Evolutionary conservation across 169 alveolate species (phyloP), one percentile per base, ranked within the genome.

Genomic region (Cryptosporidium felis): DNA sequence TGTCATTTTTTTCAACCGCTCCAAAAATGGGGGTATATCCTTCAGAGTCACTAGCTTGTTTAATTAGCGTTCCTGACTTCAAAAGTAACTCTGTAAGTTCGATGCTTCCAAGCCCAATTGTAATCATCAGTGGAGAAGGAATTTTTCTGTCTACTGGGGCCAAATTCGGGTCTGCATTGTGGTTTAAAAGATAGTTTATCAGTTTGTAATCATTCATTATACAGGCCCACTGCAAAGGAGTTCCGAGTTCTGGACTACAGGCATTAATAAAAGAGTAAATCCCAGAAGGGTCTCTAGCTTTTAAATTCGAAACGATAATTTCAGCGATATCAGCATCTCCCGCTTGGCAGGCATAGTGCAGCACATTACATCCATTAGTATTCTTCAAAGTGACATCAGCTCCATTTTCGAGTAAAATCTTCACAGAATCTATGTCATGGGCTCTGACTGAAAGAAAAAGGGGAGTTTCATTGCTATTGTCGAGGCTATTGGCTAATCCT

Each of bases 171-270:
- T 74, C 14, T 23, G 67, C 66, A 14, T 32, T 42, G 21, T 36
- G 32, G 30, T 14, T 38, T 40, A 74, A 56, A 74, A 74, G 85
- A 30, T 30, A 74, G 21, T 53, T 38, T 26, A 56, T 42, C 30
- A 74, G n/a, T 18, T 74, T 59, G 23, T 53, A 38, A n/a, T 74
- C 56, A 16, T 74, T 74, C 1, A 44, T 58, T 67, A 74, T 74
- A 21, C 85, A 74, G 18, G 85, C 85, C 85, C 85, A 74, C 28
- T 74, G 85, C 5, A 74, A 59, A 38, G 85, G 85, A 34, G 85
- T 74, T 0, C 85, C 85, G 38, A 74, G 56, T 53, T 74, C 85
- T 18, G 16, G 38, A 47, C 85, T 74, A 56, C 85, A 74, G 51
- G 65, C 38, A 36, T 74, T 74, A 5, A 74, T 53, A 16, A 74